phyloP scores from a whole-genome alignment of 2,329 filamentous ascomycete genomes.

The Ophiosphaerella korrae region DNA sequence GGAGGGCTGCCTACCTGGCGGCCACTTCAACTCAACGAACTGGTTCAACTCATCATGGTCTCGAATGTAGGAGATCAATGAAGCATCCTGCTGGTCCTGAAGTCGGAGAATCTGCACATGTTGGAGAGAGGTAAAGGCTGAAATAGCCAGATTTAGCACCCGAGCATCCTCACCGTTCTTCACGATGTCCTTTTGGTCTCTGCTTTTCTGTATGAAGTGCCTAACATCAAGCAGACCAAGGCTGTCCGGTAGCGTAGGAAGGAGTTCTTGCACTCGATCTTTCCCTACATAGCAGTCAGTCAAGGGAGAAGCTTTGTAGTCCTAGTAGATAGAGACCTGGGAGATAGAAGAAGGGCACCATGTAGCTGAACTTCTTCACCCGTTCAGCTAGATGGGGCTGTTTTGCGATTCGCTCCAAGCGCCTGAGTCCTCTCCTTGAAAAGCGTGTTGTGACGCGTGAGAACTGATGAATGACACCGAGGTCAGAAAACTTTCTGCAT shows the following conservation, averaged over 20 bases:
- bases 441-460: constrained; percentile 59
- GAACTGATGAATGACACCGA: constrained; percentile 59
- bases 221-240: constrained; percentile 47
- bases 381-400: constrained; percentile 57
- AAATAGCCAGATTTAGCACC: constrained; percentile 60
- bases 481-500: constrained; percentile 42
- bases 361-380: constrained; percentile 65
- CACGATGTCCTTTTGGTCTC: constrained; percentile 59
- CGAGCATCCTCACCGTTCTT: constrained; percentile 56
- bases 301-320: constrained; percentile 18
- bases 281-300: constrained; percentile 37
- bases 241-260: constrained; percentile 43
- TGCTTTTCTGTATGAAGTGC: constrained; percentile 52
- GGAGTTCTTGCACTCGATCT: constrained; percentile 48
- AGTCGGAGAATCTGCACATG: constrained; percentile 68
- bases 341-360: constrained; percentile 64
- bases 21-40: constrained; percentile 63
- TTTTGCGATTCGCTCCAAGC: constrained; percentile 56
- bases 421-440: constrained; percentile 55
- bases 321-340: constrained; percentile 48
- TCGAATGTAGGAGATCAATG: constrained; percentile 59
- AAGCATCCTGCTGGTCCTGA: constrained; percentile 63
- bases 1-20: constrained; percentile 37
- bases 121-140: constrained; percentile 64
- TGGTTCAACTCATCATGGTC: constrained; percentile 53